phyloP scores from a whole-genome alignment of 148 eudicot species.

The Nepenthes gracilis region DNA sequence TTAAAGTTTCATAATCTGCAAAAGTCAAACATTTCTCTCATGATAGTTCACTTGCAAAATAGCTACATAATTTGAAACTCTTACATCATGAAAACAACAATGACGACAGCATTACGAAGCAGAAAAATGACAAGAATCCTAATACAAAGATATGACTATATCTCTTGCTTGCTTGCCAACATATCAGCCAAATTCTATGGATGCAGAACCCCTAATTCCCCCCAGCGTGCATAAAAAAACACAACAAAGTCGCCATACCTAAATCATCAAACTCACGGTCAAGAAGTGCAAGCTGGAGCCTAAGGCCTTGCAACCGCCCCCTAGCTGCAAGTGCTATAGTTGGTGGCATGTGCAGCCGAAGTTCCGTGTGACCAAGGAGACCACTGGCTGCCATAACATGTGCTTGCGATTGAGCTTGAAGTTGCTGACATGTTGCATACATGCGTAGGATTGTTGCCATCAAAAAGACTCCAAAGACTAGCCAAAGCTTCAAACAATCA shows the following conservation, averaged over 20 bases:
- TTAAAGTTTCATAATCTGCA: slow-evolving; percentile 86
- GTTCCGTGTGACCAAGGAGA: slow-evolving; percentile 85
- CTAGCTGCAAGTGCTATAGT: slow-evolving; percentile 84
- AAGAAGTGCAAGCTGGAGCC: slow-evolving; percentile 95
- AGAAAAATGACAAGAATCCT: no score
- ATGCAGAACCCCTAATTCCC: no score
- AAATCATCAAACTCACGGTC: slow-evolving; percentile 92
- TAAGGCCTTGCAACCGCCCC: slow-evolving; percentile 84
- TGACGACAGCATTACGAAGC: no score
- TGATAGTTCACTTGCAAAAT: not conserved
- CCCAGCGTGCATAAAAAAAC: no score
- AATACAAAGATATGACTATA: no score
- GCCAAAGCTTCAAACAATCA: slow-evolving; percentile 58
- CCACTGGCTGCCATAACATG: slow-evolving; percentile 97
- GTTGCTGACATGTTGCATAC: slow-evolving; percentile 98
- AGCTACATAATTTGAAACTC: not conserved
- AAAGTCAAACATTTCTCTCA: not conserved
- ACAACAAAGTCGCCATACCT: slow-evolving; percentile 25
- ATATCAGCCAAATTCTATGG: no score
- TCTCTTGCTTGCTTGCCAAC: no score
- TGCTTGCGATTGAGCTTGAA: slow-evolving; percentile 96
- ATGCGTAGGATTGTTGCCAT: slow-evolving; percentile 87
- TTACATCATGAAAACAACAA: no score
- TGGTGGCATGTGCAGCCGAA: slow-evolving; percentile 85
- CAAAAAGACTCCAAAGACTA: slow-evolving; percentile 85